These are phyloP conservation scores for Candida suzukii DNA, from an alignment of 805 yeast genomes.

Conservation along the genomic window DNA sequence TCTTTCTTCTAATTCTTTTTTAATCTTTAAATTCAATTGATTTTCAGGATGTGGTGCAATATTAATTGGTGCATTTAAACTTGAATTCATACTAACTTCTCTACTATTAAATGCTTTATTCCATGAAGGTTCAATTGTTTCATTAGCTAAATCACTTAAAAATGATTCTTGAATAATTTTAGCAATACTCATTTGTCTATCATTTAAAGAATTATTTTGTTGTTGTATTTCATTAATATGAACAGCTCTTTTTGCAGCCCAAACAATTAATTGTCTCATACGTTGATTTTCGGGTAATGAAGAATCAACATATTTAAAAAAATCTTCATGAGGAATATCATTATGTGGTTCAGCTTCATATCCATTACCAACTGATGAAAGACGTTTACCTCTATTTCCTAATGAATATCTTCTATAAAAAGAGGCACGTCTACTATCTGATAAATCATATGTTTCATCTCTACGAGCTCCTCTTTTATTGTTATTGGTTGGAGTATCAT, in stretches of 20 bases:
- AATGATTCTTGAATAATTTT: constrained; percentile 59
- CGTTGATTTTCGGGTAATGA: constrained; percentile 65
- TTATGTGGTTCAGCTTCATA: constrained; percentile 60
- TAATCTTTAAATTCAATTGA: constrained; percentile 38
- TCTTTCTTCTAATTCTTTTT: constrained; percentile 38
- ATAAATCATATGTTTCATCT: background rate
- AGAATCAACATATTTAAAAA: constrained; percentile 55
- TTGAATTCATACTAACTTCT: constrained; percentile 10
- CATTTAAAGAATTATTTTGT: constrained; percentile 14
- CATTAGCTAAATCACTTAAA: constrained; percentile 50
- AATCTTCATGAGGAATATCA: constrained; percentile 46
- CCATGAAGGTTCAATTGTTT: constrained; percentile 63
- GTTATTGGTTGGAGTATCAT: constrained; percentile 1
- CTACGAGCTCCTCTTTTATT: too few relatives aligned
- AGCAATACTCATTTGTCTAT: constrained; percentile 39
- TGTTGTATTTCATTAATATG: constrained; percentile 9
- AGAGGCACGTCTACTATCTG: background rate
- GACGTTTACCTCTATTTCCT: constrained; percentile 59
- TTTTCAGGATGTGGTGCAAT: constrained; percentile 58
- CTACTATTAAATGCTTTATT: constrained; percentile 18
- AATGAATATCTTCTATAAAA: constrained; percentile 41
- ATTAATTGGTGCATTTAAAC: constrained; percentile 23
- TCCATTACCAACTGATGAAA: constrained; percentile 72
- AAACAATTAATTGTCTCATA: constrained; percentile 60
- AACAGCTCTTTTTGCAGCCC: constrained; percentile 51